These are phyloP conservation scores for Nakazawaea molendinolei DNA, from an alignment of 805 yeast species.

Conservation along the genomic window DNA sequence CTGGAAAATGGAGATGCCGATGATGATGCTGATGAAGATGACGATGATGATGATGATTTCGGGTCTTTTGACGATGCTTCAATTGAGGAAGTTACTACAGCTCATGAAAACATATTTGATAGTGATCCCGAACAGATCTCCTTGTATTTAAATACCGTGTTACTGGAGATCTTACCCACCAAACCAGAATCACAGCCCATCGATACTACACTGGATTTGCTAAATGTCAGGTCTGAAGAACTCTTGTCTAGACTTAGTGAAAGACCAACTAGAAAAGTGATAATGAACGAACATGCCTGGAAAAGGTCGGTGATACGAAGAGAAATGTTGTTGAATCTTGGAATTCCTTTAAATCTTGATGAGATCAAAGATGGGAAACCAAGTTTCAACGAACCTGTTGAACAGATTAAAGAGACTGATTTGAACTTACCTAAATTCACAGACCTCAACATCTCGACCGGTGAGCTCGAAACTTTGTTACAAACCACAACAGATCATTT, in stretches of 20 bases:
- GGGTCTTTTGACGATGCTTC: slow-evolving; percentile 13
- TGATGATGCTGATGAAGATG: background rate
- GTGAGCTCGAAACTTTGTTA: slow-evolving; percentile 21
- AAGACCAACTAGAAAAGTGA: background rate
- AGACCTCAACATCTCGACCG: slow-evolving; percentile 24
- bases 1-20: background rate
- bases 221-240: no score
- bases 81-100: slow-evolving; percentile 1
- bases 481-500: slow-evolving; percentile 18
- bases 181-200: background rate
- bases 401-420: slow-evolving; percentile 10
- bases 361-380: slow-evolving; percentile 28
- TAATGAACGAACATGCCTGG: slow-evolving; percentile 36
- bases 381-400: slow-evolving; percentile 12
- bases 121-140: background rate
- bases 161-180: background rate
- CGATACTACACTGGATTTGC: no score
- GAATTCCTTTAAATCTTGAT: slow-evolving; percentile 69
- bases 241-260: background rate
- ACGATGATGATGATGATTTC: slow-evolving; percentile 11
- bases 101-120: slow-evolving; percentile 1
- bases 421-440: slow-evolving; percentile 27
- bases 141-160: background rate
- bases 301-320: slow-evolving; percentile 57
- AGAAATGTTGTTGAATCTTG: slow-evolving; percentile 54